Base-by-base conservation (phyloP, 1,284 basidiomycete genomes). In the Austroboletus niveus region DNA sequence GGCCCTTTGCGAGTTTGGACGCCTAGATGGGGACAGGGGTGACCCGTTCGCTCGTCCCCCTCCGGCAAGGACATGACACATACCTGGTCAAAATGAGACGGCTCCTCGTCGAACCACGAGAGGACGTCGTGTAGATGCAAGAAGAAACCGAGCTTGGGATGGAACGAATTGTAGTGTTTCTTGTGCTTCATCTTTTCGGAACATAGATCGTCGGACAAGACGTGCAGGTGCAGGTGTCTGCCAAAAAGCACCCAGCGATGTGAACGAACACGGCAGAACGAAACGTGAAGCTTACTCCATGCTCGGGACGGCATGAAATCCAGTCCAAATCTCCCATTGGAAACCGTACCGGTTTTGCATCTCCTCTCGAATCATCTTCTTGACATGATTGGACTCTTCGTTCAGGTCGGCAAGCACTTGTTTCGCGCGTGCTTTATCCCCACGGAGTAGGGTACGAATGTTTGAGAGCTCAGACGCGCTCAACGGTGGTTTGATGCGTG, bases 161-260 rank as follows among this genome's bases (percentile, higher is more conserved):
- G 85, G 72, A 98, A 99, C 3, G 92, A 93, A 66, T 96, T 94
- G 74, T 94, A 94, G 62, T 98, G 94, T 63, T 91, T 94, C 77
- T 97, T 98, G 56, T 80, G 82, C 71, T 96, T 98, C 72, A 98
- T 72, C 35, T 74, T 72, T 3, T 81, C 76, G 0, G 89, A 87
- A 46, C 82, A 78, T 17, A 97, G 72, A 65, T 99, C 95, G 20
- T 80, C 77, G 1, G 94, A 96, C 29, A 98, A 75, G 53, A 98
- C 82, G 65, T 98, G 94, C 7, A 94, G 70, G 63, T 96, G 94
- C 1, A 94, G 56, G 65, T 95, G 92, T 56, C 92, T 94, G 53
- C 36, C 29, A 42, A 3, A 24, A 24, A 24, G 22, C 17, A 17
- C 17, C 17, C 17, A 17, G 3, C 11, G 4, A 35, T 35, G 15